A percentile compares a stretch with the other conserved stretches of the same genome.
phyloP scores from a whole-genome alignment of 345 rosid species.

The Alliaria petiolata region DNA sequence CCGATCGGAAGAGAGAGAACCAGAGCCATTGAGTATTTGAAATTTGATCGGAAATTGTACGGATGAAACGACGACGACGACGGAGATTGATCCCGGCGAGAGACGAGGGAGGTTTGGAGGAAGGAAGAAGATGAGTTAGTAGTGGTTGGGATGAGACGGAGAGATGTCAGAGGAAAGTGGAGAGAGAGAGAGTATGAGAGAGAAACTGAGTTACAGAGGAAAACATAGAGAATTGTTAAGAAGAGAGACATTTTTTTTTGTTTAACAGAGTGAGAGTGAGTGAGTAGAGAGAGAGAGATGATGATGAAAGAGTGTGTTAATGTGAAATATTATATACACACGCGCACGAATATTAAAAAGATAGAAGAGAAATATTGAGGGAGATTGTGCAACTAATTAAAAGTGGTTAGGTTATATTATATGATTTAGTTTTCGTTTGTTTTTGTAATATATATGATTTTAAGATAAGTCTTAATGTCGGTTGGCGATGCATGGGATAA shows the following conservation, averaged over 20 bases:
- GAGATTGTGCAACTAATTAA: conserved; percentile 20
- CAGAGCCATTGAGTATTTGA: conserved; percentile 65
- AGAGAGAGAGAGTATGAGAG: conserved; percentile 6
- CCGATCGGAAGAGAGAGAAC: conserved; percentile 63
- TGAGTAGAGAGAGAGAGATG: neutral
- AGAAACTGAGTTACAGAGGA: neutral
- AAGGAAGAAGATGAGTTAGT: conserved; percentile 9
- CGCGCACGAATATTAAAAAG: neutral
- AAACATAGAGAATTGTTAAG: conserved; percentile 9
- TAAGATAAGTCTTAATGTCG: conserved; percentile 15
- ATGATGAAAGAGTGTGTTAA: neutral
- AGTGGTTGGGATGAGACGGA: conserved; percentile 17
- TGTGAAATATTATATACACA: neutral
- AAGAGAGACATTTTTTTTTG: conserved; percentile 32
- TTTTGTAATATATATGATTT: conserved; percentile 7
- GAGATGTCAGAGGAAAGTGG: conserved; percentile 39
- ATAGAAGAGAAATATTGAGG: neutral
- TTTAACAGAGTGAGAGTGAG: neutral
- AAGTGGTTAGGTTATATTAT: conserved; percentile 21
- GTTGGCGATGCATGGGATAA: conserved; percentile 29
- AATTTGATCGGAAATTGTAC: conserved; percentile 36
- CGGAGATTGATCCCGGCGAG: neutral
- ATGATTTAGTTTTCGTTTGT: neutral
- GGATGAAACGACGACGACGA: neutral
- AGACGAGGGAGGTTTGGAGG: conserved; percentile 21